Percentiles rank a stretch among this genome's conserved stretches.
phyloP scores from a whole-genome alignment of 805 yeast genomes.

The Candida boidinii region DNA sequence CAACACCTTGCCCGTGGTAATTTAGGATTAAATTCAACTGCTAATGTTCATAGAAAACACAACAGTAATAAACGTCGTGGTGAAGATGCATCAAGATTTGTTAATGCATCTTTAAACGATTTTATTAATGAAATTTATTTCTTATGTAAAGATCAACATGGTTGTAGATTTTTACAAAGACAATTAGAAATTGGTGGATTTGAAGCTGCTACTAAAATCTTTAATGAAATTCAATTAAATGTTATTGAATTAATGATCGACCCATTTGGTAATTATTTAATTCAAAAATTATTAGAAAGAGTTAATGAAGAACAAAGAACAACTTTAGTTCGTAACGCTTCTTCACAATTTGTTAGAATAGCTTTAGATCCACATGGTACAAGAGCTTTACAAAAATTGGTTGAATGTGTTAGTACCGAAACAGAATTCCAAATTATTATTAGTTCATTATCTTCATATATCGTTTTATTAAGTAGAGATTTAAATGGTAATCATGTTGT shows the following conservation, averaged over 20 bases:
- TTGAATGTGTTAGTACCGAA: constrained; percentile 67
- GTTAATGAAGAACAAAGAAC: constrained; percentile 65
- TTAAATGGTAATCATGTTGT: constrained; percentile 95
- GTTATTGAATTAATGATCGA: constrained; percentile 87
- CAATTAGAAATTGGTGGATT: constrained; percentile 62
- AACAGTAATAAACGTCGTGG: constrained; percentile 29
- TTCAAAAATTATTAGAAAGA: constrained; percentile 82
- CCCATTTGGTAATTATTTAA: constrained; percentile 94
- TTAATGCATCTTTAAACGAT: constrained; percentile 59
- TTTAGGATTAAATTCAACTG: constrained; percentile 19
- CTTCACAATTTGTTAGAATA: constrained; percentile 65
- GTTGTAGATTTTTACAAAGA: constrained; percentile 86
- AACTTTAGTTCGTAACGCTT: constrained; percentile 58
- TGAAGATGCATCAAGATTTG: constrained; percentile 65
- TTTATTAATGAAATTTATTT: constrained; percentile 67
- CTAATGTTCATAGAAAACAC: constrained; percentile 26
- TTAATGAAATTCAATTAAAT: constrained; percentile 68
- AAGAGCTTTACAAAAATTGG: constrained; percentile 85
- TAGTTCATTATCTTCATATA: constrained; percentile 39
- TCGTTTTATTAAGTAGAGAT: constrained; percentile 77
- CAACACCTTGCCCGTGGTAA: constrained; percentile 8
- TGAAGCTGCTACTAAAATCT: constrained; percentile 66
- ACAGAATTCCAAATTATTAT: constrained; percentile 56
- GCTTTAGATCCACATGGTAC: constrained; percentile 96
- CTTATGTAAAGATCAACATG: constrained; percentile 92